Percentiles rank a stretch among this genome's conserved stretches.
Evolutionary conservation across 192 early-diverging fungal genomes (phyloP).

Genomic region (Backusella mclennaniae): DNA sequence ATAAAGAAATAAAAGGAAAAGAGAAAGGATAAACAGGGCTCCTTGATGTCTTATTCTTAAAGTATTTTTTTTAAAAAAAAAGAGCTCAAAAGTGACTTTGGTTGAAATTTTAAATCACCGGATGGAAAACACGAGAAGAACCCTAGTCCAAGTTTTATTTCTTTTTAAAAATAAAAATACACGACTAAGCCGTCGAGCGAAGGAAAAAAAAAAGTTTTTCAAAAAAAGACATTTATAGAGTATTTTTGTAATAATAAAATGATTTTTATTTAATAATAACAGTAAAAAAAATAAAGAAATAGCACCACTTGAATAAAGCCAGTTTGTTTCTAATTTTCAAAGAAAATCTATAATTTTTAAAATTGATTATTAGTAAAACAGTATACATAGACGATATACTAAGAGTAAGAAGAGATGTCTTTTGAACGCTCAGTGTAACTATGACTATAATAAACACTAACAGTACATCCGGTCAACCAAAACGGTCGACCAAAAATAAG

Average conservation of each 20-base stretch:
- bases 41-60: slow-evolving; percentile 7
- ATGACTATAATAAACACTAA: slow-evolving; percentile 16
- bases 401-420: not conserved
- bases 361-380: not conserved
- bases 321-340: too few species aligned
- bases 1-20: not conserved
- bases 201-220: not conserved
- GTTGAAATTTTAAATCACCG: not conserved
- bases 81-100: not conserved
- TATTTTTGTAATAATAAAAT: not conserved
- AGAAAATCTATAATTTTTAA: not conserved
- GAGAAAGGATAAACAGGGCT: slow-evolving; percentile 5
- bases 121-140: not conserved
- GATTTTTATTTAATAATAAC: not conserved
- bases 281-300: not conserved
- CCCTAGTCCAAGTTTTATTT: not conserved
- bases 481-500: slow-evolving; percentile 17
- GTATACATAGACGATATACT: not conserved
- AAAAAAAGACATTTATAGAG: not conserved
- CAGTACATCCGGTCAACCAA: slow-evolving; percentile 16
- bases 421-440: slow-evolving; percentile 18
- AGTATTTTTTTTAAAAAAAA: slow-evolving; percentile 4
- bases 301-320: not conserved
- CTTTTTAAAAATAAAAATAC: not conserved
- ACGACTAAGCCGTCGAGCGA: too few species aligned